phyloP scores from a whole-genome alignment of 2,329 filamentous ascomycete genomes.

The Aschersonia sp. region DNA sequence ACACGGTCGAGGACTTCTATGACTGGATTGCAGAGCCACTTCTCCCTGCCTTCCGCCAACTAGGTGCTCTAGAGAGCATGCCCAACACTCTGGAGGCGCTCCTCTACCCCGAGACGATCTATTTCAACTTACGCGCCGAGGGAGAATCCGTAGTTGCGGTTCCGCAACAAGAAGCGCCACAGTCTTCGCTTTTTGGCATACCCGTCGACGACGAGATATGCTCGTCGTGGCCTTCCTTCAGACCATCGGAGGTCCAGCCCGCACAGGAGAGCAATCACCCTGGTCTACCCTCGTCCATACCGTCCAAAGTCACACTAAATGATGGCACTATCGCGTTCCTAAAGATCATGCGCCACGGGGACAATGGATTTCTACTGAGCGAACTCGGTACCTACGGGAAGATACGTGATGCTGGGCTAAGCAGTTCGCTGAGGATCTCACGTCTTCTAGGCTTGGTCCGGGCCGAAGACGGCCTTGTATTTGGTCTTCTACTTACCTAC shows the following conservation, averaged over 20 bases:
- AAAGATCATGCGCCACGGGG: conserved; percentile 4
- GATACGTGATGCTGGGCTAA: conserved; percentile 4
- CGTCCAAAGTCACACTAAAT: conserved; percentile 3
- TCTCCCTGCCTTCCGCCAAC: background rate
- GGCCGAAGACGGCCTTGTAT: conserved; percentile 1
- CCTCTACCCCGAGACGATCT: background rate
- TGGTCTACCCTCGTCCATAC: background rate
- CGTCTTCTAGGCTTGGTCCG: conserved; percentile 5
- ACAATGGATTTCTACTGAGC: background rate
- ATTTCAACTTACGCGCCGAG: background rate
- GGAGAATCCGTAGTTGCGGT: background rate
- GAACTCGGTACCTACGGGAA: conserved; percentile 6
- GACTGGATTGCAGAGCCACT: conserved; percentile 8
- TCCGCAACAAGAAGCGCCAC: background rate
- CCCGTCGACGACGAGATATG: background rate
- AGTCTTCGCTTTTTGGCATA: background rate
- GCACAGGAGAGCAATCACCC: background rate
- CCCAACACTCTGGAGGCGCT: background rate
- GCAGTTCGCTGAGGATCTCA: conserved; percentile 3
- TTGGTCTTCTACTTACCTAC: conserved; percentile 8
- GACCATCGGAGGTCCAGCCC: background rate
- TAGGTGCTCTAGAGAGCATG: background rate
- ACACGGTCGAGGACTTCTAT: conserved; percentile 11
- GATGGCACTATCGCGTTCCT: conserved; percentile 4
- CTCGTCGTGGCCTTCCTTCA: background rate